phyloP scores from a whole-genome alignment of 768 basidiomycete genomes.

The Leccinum sublutescens region DNA sequence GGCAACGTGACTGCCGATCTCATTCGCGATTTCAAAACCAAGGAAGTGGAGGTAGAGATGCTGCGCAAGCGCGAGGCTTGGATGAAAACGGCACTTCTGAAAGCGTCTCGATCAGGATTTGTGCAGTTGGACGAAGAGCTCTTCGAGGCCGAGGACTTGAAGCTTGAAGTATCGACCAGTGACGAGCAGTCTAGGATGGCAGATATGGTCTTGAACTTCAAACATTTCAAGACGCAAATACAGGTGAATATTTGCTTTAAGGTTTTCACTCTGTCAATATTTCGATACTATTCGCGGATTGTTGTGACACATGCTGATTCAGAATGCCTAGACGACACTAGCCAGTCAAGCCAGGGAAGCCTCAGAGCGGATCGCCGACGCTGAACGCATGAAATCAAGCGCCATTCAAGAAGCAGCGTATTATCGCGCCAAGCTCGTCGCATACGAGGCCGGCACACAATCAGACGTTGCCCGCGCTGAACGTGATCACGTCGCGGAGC shows the following conservation, averaged over 20 bases:
- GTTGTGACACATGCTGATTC: constrained; percentile 11
- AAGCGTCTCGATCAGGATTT: constrained; percentile 79
- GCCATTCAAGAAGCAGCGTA: constrained; percentile 94
- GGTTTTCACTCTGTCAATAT: not conserved
- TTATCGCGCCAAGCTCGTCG: constrained; percentile 92
- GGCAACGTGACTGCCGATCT: constrained; percentile 74
- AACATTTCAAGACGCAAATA: constrained; percentile 82
- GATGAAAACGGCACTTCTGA: constrained; percentile 77
- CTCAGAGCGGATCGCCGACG: constrained; percentile 76
- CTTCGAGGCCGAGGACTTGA: constrained; percentile 33
- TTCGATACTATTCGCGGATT: not conserved
- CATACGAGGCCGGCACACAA: constrained; percentile 70
- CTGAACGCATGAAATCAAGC: constrained; percentile 69
- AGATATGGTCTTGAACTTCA: constrained; percentile 78
- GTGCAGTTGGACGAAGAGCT: constrained; percentile 58
- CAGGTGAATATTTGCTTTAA: constrained; percentile 56
- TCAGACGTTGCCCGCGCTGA: constrained; percentile 70
- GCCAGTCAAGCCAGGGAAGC: constrained; percentile 72
- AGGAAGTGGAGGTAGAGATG: constrained; percentile 77
- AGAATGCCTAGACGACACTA: constrained; percentile 55
- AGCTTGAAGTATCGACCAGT: constrained; percentile 33
- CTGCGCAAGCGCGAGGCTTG: constrained; percentile 77
- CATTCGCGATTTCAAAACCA: constrained; percentile 74
- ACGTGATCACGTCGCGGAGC: constrained; percentile 68
- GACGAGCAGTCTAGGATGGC: constrained; percentile 53